Evolutionary conservation across 192 early-diverging fungal species (phyloP).

Genomic region (Gonapodya sp.): DNA sequence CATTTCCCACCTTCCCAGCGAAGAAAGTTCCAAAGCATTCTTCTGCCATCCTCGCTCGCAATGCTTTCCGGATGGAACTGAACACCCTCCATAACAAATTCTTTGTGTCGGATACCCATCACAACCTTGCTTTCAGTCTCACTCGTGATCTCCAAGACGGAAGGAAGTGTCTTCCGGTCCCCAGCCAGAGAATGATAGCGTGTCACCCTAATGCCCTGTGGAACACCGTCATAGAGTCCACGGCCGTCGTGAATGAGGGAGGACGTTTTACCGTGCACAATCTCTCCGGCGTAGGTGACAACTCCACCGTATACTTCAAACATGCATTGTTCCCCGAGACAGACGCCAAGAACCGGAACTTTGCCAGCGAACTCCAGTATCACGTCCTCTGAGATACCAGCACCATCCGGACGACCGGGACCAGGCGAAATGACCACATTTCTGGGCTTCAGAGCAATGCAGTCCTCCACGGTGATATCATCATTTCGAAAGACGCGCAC

Average conservation of each 20-base stretch:
- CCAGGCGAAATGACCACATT: conserved; percentile 97
- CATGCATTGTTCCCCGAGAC: conserved; percentile 97
- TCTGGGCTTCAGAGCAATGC: conserved; percentile 68
- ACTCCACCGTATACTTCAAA: conserved; percentile 90
- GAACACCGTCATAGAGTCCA: conserved; percentile 76
- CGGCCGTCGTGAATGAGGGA: conserved; percentile 82
- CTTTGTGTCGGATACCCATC: conserved; percentile 92
- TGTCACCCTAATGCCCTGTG: conserved; percentile 78
- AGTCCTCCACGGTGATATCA: conserved; percentile 76
- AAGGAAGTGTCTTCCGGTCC: conserved; percentile 69
- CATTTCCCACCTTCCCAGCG: conserved; percentile 76
- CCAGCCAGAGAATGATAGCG: conserved; percentile 96
- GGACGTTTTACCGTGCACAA: conserved; percentile 93
- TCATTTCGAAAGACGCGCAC: conserved; percentile 92
- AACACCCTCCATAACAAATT: conserved; percentile 84
- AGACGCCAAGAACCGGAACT: conserved; percentile 93
- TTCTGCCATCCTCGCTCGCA: conserved; percentile 80
- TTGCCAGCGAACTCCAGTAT: conserved; percentile 84
- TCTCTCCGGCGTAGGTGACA: conserved; percentile 88
- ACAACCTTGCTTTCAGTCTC: conserved; percentile 72
- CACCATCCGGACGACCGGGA: conserved; percentile 86
- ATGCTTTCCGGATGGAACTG: conserved; percentile 99
- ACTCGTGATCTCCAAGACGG: conserved; percentile 74
- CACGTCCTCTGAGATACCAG: conserved; percentile 82
- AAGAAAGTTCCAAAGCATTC: conserved; percentile 87